Percentiles rank a stretch among this genome's conserved stretches.
Evolutionary conservation across 2,329 filamentous ascomycete species (phyloP).

Genomic region (Atkinsonella texensis): DNA sequence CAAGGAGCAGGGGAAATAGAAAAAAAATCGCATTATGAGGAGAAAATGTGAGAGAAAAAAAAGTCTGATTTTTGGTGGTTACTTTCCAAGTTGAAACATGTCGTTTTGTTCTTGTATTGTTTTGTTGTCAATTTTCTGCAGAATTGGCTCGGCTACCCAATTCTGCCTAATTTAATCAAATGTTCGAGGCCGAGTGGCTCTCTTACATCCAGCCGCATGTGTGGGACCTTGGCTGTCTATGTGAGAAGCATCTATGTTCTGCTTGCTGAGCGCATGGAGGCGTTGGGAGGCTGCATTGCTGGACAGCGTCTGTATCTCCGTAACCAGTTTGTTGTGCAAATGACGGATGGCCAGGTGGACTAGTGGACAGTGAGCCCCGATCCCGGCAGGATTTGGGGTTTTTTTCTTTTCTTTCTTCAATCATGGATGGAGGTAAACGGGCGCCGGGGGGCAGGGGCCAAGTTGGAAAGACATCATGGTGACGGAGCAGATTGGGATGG

Average conservation of each 20-base stretch:
- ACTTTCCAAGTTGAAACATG: neutral
- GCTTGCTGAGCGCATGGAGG: neutral
- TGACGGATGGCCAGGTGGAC: neutral
- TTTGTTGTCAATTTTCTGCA: neutral
- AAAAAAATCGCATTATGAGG: neutral
- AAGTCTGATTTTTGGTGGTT: neutral
- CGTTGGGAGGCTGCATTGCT: conserved; percentile 4
- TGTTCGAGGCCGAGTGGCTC: neutral
- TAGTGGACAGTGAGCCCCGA: neutral
- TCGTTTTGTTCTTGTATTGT: neutral
- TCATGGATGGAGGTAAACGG: neutral
- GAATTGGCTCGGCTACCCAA: neutral
- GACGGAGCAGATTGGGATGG: neutral
- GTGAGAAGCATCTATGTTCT: neutral
- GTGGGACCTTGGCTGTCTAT: neutral
- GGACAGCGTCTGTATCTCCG: neutral
- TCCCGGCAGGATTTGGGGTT: neutral
- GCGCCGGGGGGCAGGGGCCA: too few species aligned
- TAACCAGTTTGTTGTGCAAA: neutral
- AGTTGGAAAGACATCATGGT: neutral
- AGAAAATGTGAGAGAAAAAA: conserved; percentile 1
- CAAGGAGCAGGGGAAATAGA: neutral
- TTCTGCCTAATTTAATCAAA: neutral
- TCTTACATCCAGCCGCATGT: neutral
- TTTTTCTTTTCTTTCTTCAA: neutral